Percentiles rank a stretch among this genome's conserved stretches.
phyloP scores from a whole-genome alignment of 139 green algal genomes.

The Coccomyxa sp. region DNA sequence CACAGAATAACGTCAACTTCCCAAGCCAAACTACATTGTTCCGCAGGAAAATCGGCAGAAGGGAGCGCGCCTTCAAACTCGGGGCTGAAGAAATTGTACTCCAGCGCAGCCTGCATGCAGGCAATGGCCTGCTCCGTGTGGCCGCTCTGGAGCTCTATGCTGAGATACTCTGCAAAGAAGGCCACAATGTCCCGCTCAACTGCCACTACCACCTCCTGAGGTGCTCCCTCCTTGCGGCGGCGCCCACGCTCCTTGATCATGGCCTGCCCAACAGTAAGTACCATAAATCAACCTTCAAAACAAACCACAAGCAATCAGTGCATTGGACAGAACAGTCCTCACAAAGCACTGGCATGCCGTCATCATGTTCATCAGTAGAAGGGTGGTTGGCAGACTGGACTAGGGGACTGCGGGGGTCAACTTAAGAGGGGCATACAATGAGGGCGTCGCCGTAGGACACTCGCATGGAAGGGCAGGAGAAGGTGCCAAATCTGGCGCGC shows the following conservation, averaged over 20 bases:
- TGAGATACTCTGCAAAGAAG: slow-evolving; percentile 25
- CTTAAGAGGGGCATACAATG: slow-evolving; percentile 27
- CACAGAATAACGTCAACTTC: no score
- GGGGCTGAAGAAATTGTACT: slow-evolving; percentile 61
- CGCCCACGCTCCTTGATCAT: slow-evolving; percentile 26
- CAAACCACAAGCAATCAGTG: no score
- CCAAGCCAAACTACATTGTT: no score
- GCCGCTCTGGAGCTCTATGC: slow-evolving; percentile 45
- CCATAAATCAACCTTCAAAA: no score
- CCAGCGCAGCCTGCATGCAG: slow-evolving; percentile 53
- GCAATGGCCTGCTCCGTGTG: slow-evolving; percentile 55
- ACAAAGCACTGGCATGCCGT: no score
- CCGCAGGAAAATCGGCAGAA: no score
- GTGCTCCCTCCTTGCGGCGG: slow-evolving; percentile 12
- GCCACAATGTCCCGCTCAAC: slow-evolving; percentile 34
- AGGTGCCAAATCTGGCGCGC: slow-evolving; percentile 35
- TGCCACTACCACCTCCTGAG: slow-evolving; percentile 1
- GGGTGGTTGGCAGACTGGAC: no score
- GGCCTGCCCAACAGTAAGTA: slow-evolving; percentile 9
- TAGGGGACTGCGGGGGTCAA: background rate
- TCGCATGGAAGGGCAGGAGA: slow-evolving; percentile 24
- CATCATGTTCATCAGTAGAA: no score
- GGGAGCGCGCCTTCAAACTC: background rate
- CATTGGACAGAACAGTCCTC: no score
- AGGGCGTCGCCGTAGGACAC: slow-evolving; percentile 23